These are phyloP conservation scores for Zygosaccharomyces siamensis DNA, from an alignment of 805 yeast genomes.

Conservation along the genomic window DNA sequence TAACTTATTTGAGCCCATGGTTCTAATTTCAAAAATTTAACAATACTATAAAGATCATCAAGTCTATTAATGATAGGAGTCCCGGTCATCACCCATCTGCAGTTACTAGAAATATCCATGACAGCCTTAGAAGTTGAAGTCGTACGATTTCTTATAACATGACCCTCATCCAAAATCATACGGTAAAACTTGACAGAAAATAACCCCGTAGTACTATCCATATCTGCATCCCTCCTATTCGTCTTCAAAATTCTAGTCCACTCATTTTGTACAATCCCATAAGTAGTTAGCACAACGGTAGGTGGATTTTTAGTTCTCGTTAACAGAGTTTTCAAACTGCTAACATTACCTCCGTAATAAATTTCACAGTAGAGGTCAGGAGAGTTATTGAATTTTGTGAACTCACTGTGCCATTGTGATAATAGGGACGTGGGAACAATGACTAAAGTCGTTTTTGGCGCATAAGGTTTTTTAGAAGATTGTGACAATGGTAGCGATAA, in stretches of 20 bases:
- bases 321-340: conserved; percentile 45
- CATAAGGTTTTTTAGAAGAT: conserved; percentile 41
- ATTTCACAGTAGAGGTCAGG: conserved; percentile 46
- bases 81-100: conserved; percentile 87
- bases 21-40: conserved; percentile 68
- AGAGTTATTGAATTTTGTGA: conserved; percentile 50
- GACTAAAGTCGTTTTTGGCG: conserved; percentile 66
- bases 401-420: conserved; percentile 89
- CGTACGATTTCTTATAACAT: conserved; percentile 72
- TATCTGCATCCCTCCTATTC: conserved; percentile 9
- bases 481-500: neutral
- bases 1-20: conserved; percentile 85
- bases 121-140: conserved; percentile 79
- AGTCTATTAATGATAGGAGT: conserved; percentile 86
- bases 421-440: conserved; percentile 87
- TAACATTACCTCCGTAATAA: conserved; percentile 69
- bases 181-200: conserved; percentile 72
- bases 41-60: conserved; percentile 78
- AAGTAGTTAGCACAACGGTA: conserved; percentile 72
- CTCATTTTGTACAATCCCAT: conserved; percentile 81
- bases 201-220: conserved; percentile 44
- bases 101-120: conserved; percentile 53
- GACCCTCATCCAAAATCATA: conserved; percentile 84
- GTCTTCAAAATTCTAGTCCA: conserved; percentile 45
- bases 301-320: conserved; percentile 49